Evolutionary conservation across 176 grass and related monocot genomes (phyloP).

Genomic region (Oryza meyeriana): DNA sequence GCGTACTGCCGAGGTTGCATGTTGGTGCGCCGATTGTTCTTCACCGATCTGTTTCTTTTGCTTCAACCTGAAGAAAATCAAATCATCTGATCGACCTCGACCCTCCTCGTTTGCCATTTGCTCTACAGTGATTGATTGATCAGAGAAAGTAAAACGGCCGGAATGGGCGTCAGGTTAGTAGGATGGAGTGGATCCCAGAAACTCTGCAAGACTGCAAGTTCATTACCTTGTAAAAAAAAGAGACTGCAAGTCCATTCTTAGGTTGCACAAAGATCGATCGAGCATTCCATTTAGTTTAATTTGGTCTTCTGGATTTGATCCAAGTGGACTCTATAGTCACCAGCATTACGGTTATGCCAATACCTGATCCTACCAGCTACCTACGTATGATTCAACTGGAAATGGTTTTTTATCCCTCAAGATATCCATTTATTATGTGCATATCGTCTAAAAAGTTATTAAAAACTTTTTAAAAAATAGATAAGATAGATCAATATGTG

Average conservation of each 20-base stretch:
- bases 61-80: slow-evolving; percentile 30
- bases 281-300: neutral
- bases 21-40: slow-evolving; percentile 22
- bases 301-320: neutral
- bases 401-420: too few relatives aligned
- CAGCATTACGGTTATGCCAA: neutral
- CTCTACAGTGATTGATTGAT: neutral
- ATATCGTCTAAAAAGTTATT: too few relatives aligned
- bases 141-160: neutral
- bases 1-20: slow-evolving; percentile 3
- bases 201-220: neutral
- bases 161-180: neutral
- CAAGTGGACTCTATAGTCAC: neutral
- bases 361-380: neutral
- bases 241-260: neutral
- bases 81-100: neutral
- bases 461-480: too few relatives aligned
- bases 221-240: too few relatives aligned
- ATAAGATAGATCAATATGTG: too few relatives aligned
- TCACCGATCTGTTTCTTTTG: neutral
- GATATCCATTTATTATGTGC: too few relatives aligned
- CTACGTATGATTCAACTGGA: neutral
- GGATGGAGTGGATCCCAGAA: neutral
- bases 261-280: neutral
- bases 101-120: neutral